Percentiles rank a stretch among this genome's conserved stretches.
Evolutionary conservation across 1,284 basidiomycete species (phyloP).

Genomic region (Lignosus rhinocerotis): DNA sequence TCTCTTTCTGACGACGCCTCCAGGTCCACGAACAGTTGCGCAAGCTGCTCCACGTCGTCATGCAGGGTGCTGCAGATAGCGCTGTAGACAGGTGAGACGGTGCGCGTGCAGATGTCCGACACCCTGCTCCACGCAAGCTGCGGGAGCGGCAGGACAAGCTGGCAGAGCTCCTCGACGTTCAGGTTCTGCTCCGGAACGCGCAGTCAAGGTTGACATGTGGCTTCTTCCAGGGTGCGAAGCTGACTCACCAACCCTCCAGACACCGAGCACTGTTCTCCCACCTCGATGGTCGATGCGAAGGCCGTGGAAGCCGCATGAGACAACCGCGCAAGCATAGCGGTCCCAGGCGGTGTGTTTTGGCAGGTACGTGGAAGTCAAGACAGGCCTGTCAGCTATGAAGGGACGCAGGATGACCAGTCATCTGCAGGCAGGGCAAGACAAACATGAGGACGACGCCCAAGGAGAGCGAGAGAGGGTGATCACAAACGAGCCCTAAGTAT

Average conservation of each 20-base stretch:
- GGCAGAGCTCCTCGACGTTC: slow-evolving; percentile 29
- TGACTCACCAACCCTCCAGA: slow-evolving; percentile 10
- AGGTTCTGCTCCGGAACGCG: slow-evolving; percentile 21
- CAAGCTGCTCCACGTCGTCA: slow-evolving; percentile 33
- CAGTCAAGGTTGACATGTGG: background rate
- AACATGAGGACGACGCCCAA: slow-evolving; percentile 19
- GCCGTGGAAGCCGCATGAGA: slow-evolving; percentile 19
- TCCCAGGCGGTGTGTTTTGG: background rate
- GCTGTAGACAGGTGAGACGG: slow-evolving; percentile 30
- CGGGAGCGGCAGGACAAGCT: slow-evolving; percentile 26
- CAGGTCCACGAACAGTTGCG: slow-evolving; percentile 30
- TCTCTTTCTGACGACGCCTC: slow-evolving; percentile 15
- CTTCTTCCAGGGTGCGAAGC: too few species aligned
- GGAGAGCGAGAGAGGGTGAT: slow-evolving; percentile 8
- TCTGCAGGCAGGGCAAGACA: slow-evolving; percentile 16
- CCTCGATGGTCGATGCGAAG: slow-evolving; percentile 14
- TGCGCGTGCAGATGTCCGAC: slow-evolving; percentile 29
- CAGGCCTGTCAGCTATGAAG: slow-evolving; percentile 12
- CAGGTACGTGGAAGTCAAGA: background rate
- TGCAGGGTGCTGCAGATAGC: slow-evolving; percentile 25
- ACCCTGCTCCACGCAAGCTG: slow-evolving; percentile 29
- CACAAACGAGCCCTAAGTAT: background rate
- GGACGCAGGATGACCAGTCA: slow-evolving; percentile 14
- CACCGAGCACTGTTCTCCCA: slow-evolving; percentile 11
- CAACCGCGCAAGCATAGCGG: slow-evolving; percentile 17